These are phyloP conservation scores for Boechera stricta DNA, from an alignment of 345 rosid species.

Conservation along the genomic window DNA sequence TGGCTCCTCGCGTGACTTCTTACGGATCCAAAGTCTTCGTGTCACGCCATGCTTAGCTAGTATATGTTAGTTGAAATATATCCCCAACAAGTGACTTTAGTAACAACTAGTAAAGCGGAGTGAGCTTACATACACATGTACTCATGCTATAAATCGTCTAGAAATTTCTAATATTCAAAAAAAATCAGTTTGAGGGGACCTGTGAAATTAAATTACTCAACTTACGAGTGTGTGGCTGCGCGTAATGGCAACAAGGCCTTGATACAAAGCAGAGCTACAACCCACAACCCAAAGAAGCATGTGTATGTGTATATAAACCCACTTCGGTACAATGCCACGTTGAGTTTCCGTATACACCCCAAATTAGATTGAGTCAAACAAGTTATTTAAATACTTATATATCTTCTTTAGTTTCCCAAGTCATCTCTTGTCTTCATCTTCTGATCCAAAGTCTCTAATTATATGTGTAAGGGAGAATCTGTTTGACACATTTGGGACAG, in stretches of 20 bases:
- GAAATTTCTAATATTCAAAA: slow-evolving; percentile 11
- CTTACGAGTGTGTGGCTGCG: slow-evolving; percentile 33
- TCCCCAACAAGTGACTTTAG: not conserved
- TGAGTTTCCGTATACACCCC: slow-evolving; percentile 28
- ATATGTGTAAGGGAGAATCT: slow-evolving; percentile 51
- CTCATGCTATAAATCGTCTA: slow-evolving; percentile 20
- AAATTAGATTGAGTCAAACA: slow-evolving; percentile 34
- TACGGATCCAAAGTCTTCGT: not conserved
- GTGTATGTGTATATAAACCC: slow-evolving; percentile 26
- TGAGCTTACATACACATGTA: slow-evolving; percentile 2
- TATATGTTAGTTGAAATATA: not conserved
- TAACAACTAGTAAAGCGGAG: not conserved
- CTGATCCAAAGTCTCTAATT: slow-evolving; percentile 40
- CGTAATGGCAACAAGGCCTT: slow-evolving; percentile 38
- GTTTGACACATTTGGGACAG: slow-evolving; percentile 61
- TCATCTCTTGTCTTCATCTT: slow-evolving; percentile 59
- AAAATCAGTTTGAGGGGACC: not conserved
- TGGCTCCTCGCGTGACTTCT: not conserved
- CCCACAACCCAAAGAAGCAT: slow-evolving; percentile 22
- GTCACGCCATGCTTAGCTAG: not conserved
- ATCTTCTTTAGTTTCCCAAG: slow-evolving; percentile 43
- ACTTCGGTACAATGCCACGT: slow-evolving; percentile 24
- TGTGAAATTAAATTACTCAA: slow-evolving; percentile 31
- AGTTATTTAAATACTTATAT: slow-evolving; percentile 9
- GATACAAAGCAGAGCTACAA: slow-evolving; percentile 14